These are phyloP conservation scores for Otatea glauca DNA, from an alignment of 176 grass and related monocot genomes.

Conservation along the genomic window DNA sequence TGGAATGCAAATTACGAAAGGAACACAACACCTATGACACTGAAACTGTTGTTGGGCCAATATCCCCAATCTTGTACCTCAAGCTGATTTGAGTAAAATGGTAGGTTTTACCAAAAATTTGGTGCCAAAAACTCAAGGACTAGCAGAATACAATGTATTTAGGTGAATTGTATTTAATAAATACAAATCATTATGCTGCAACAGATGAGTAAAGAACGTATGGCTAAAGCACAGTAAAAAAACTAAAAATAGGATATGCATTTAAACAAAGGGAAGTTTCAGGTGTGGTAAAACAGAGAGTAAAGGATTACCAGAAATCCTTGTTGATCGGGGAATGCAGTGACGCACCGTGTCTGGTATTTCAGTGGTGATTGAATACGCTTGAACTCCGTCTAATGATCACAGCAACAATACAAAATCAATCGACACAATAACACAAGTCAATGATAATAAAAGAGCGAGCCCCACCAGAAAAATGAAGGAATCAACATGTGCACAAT, in stretches of 20 bases:
- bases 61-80: neutral
- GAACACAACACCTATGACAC: neutral
- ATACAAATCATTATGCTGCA: constrained; percentile 23
- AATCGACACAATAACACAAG: neutral
- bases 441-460: neutral
- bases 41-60: neutral
- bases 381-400: constrained; percentile 83
- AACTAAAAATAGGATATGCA: neutral
- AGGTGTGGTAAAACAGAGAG: neutral
- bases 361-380: constrained; percentile 88
- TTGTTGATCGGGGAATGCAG: constrained; percentile 98
- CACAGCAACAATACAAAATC: constrained; percentile 24
- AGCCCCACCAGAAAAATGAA: neutral
- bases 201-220: constrained; percentile 15
- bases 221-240: neutral
- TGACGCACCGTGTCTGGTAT: constrained; percentile 85
- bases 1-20: neutral
- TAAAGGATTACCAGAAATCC: constrained; percentile 86
- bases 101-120: neutral
- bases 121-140: neutral
- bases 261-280: neutral
- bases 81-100: constrained; percentile 16
- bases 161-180: constrained; percentile 22
- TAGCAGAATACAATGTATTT: constrained; percentile 1
- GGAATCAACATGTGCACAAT: neutral